Evolutionary conservation across 495 filamentous ascomycete species (phyloP), one percentile per base, ranked within the genome.

Genomic region (Talaromyces adpressus): DNA sequence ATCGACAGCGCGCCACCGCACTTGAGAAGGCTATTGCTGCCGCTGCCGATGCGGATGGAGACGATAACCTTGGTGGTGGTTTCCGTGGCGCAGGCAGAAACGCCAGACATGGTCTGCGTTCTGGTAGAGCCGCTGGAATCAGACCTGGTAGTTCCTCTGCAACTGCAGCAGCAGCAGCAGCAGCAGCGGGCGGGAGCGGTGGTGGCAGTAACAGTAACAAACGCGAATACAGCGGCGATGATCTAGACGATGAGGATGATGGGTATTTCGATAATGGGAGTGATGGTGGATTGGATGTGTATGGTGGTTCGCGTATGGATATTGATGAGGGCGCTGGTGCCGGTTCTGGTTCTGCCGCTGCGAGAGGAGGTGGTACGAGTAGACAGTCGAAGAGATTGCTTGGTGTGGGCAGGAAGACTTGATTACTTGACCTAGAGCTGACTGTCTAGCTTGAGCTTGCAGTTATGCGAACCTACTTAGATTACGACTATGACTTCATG

Each of bases 201-300:
- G n/a, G 36, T 41, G 36, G 36, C 4, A 41, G 65, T 20, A 72
- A 36, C 22, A 67, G 49, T 12, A 80, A 81, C 67, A 78, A 77
- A 67, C 75, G 79, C 27, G 76, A 72, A 62, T 72, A 72, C 63
- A 70, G 64, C 9, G 78, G 70, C 1, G 75, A 74, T 68, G 75
- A 78, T 20, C 74, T 79, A 18, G 77, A 80, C 59, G 73, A 70
- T 59, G 75, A 76, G 57, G 75, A 79, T 65, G 80, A 79, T 69
- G 79, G 76, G 6, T 78, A 73, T 63, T 76, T 68, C 36, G 76
- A 75, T n/a, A 66, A 72, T 32, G 69, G 67, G 1, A 79, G 82
- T 7, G 86, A 83, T 41, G 83, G 84, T 65, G 76, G 73, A 22
- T 83, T 85, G 79, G 87, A 88, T 61, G 84, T 84, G 22, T 71